A percentile compares a stretch with the other conserved stretches of the same genome.
These are phyloP conservation scores for Trametes maxima DNA, from an alignment of 768 basidiomycete species.

Conservation along the genomic window DNA sequence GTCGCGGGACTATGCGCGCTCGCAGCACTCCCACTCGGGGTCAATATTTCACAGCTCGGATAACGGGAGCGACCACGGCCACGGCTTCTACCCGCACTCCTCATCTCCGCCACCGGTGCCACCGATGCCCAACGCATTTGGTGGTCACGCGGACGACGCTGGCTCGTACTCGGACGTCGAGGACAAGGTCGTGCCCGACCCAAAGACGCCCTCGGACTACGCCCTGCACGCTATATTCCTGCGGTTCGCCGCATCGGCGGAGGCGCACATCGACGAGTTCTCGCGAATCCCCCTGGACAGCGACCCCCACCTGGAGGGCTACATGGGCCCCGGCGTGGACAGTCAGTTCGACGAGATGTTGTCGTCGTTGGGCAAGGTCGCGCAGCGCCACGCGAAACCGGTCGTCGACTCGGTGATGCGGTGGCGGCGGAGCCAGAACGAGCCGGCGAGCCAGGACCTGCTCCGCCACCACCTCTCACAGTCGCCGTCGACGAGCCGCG, in stretches of 20 bases:
- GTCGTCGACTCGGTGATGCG: conserved; percentile 86
- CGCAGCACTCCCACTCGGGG: conserved; percentile 76
- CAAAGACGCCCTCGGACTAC: conserved; percentile 85
- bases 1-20: conserved; percentile 61
- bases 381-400: conserved; percentile 79
- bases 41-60: conserved; percentile 75
- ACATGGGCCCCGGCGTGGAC: conserved; percentile 75
- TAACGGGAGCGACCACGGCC: conserved; percentile 68
- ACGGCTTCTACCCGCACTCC: conserved; percentile 39
- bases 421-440: conserved; percentile 81
- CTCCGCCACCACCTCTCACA: conserved; percentile 51
- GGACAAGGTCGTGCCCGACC: conserved; percentile 68
- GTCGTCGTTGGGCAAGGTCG: conserved; percentile 83
- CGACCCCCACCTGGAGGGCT: conserved; percentile 65
- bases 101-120: conserved; percentile 80
- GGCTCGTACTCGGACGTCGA: conserved; percentile 58
- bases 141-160: conserved; percentile 42
- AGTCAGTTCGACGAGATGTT: conserved; percentile 82
- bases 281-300: conserved; percentile 66
- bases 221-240: conserved; percentile 89
- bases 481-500: conserved; percentile 36
- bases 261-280: conserved; percentile 77
- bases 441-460: conserved; percentile 51
- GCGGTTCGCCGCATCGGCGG: conserved; percentile 78
- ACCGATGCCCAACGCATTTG: conserved; percentile 66